Percentiles rank a stretch among this genome's conserved stretches.
phyloP scores from a whole-genome alignment of 495 filamentous ascomycete genomes.

The Tuber indicum region DNA sequence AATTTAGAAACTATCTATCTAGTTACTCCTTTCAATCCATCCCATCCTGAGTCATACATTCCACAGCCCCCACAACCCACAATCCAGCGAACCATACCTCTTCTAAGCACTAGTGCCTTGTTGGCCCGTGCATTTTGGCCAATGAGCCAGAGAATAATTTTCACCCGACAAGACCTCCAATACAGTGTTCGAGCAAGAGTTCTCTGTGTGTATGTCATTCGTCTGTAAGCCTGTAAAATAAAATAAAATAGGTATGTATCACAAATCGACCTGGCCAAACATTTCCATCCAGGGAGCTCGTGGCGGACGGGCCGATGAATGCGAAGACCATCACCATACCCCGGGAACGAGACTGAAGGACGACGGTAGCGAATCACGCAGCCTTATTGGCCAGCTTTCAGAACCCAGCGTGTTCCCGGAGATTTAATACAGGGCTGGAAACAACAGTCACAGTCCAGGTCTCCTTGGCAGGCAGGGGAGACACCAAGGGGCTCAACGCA shows the following conservation, averaged over 20 bases:
- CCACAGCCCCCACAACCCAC: not conserved
- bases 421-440: not conserved
- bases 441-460: not conserved
- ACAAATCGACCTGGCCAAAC: not conserved
- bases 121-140: not conserved
- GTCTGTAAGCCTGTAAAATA: not conserved
- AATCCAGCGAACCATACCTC: not conserved
- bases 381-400: not conserved
- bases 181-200: not conserved
- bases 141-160: not conserved
- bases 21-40: not conserved
- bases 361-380: not conserved
- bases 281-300: not conserved
- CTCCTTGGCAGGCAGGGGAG: not conserved
- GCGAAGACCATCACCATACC: not conserved
- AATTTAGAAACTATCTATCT: not conserved
- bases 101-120: not conserved
- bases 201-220: not conserved
- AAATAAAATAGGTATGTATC: not conserved
- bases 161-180: not conserved
- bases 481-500: not conserved
- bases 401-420: not conserved
- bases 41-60: not conserved
- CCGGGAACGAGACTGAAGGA: not conserved
- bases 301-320: not conserved